Evolutionary conservation across 2,329 filamentous ascomycete species (phyloP), one percentile per base, ranked within the genome.

Genomic region (Thielaviopsis musarum): DNA sequence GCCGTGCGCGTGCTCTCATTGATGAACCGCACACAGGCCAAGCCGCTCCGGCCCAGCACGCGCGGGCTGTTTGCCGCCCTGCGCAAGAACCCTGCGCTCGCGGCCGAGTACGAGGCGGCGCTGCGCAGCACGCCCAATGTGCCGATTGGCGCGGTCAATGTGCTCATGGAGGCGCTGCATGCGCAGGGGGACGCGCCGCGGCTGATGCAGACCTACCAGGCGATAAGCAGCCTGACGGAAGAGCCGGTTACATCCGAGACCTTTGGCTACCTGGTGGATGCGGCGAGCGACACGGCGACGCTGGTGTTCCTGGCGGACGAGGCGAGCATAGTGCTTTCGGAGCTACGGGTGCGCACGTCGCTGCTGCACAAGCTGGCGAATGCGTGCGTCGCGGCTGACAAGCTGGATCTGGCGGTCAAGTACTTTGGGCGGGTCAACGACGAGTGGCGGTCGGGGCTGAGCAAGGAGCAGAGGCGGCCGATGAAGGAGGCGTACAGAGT

Each of bases 1-100:
- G 85, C 87, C 0, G 75, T 95, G 41, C 78, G 80, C 49, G 77
- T 87, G 1, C 74, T 95, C 17, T 81, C 80, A 64, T 83, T 89
- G 67, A 93, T 95, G 85, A 72, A 79, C 22, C 76, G 80, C 61
- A 79, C 82, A 19, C 81, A 82, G 5, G 68, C 84, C 5, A 68
- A 76, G 48, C 75, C 82, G 2, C 77, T 80, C 38, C 67, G 75
- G 3, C 77, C 74, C 15, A 84, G 80, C 59, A 89, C 86, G 1
- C 76, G 83, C 17, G 71, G 80, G 2, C 73, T 96, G 22, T 83
- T 78, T 64, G 66, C 69, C 3, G 72, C 79, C 61, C 73, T 94
- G 51, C 72, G 72, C 48, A 66, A 72, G 48, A 70, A 75, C 1
- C 70, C 74, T 0, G 66, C 68, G 0, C 72, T 78, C 3, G 71